Evolutionary conservation across 139 green algal species (phyloP).

Genomic region (Pleodorina starrii): DNA sequence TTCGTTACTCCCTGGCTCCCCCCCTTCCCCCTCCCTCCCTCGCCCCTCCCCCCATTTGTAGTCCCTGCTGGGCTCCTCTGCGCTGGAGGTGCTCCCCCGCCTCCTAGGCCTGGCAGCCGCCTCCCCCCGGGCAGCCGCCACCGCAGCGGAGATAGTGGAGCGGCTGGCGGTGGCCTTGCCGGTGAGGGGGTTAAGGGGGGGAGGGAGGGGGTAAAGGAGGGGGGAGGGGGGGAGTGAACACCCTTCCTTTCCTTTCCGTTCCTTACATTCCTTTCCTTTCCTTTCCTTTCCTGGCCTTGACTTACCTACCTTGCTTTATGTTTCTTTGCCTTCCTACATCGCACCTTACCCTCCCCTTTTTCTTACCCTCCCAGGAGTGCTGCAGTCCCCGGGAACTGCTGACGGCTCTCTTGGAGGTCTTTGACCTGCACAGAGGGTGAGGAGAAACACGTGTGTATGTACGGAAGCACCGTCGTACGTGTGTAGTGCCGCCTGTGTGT

Average conservation of each 20-base stretch:
- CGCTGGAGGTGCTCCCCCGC: conserved; percentile 4
- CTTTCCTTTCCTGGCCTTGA: too few species aligned
- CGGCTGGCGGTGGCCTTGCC: background rate
- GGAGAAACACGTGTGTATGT: background rate
- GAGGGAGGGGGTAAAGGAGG: too few species aligned
- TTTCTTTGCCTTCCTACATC: too few species aligned
- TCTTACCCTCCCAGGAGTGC: background rate
- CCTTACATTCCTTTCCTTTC: too few species aligned
- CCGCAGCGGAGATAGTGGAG: background rate
- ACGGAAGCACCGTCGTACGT: background rate
- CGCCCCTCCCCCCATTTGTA: background rate
- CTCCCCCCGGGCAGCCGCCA: background rate
- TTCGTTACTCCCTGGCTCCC: background rate
- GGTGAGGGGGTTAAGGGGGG: too few species aligned
- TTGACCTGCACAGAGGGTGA: conserved; percentile 10
- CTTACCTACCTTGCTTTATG: too few species aligned
- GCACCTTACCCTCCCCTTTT: too few species aligned
- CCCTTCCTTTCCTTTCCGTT: too few species aligned
- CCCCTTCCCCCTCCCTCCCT: background rate
- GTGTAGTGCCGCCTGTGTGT: too few species aligned
- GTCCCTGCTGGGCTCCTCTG: background rate
- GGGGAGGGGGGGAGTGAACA: too few species aligned
- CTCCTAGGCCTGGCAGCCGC: background rate
- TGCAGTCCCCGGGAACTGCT: conserved; percentile 20
- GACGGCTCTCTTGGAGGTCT: conserved; percentile 24